Base-by-base conservation (phyloP, 139 green algal genomes). In the Picochlorum costavermella region DNA sequence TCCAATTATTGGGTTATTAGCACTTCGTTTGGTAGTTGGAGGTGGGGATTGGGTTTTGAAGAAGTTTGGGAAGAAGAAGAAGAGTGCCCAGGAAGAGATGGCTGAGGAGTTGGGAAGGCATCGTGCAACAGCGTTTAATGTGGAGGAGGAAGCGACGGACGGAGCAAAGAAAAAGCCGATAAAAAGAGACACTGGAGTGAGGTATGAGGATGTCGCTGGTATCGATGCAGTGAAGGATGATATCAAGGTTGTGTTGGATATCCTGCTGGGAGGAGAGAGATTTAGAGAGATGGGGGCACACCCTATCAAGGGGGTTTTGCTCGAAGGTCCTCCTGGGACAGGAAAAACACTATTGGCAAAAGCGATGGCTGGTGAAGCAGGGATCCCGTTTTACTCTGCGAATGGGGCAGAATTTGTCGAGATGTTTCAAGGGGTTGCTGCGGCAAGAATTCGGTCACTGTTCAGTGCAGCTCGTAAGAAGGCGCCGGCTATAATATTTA, bases 341-440 rank as follows among this genome's bases (percentile, higher is more conserved):
- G 92, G 92, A 49, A 98, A 98, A 79, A 98, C 92, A 13, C 84
- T 96, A 63, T 76, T 98, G 56, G 92, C 90, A 73, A 96, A 96
- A 80, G 92, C 92, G 3, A 88, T 90, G 81, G 83, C 83, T 23
- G 80, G 79, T 8, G 82, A 87, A 63, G 72, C 74, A 5, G 75
- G 71, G 58, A 71, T 90, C 25, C 81, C 83, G 30, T 90, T 90
- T 74, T 88, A 75, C 63, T 75, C 61, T 11, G 77, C 76, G 50
- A 90, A 87, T 50, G 84, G 84, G 37, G 76, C 84, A 5, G 84
- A 91, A 71, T 91, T 91, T 70, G 84, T 91, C 43, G 81, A 89
- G 67, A 88, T 89, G 81, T 91, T 86, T 65, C 65, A 81, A 65
- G 84, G 84, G 30, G 77, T 90, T 45, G 84, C 84, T 4, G 79